Conservation (phyloP, 257 asterid species). For the Striga asiatica region DNA sequence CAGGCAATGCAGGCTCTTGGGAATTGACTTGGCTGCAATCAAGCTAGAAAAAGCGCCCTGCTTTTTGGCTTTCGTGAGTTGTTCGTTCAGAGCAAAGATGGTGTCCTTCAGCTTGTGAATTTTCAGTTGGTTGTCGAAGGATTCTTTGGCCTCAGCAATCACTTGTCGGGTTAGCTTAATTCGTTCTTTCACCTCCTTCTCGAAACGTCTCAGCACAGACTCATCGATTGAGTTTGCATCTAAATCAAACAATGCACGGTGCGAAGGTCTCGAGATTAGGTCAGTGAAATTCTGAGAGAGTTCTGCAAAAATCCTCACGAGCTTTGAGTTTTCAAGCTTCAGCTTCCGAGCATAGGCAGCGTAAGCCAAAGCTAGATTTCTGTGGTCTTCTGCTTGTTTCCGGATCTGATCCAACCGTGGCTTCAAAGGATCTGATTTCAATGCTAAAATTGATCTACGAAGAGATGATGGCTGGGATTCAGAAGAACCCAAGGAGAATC, state of each 20-base stretch:
- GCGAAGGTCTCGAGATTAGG: slow-evolving; percentile 46
- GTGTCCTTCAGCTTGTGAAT: slow-evolving; percentile 68
- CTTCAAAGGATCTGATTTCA: slow-evolving; percentile 60
- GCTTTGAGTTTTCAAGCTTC: slow-evolving; percentile 64
- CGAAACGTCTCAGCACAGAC: slow-evolving; percentile 42
- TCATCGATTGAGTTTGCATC: slow-evolving; percentile 47
- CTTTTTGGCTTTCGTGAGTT: slow-evolving; percentile 57
- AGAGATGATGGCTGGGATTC: slow-evolving; percentile 23
- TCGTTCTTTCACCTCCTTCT: slow-evolving; percentile 70
- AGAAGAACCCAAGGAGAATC: slow-evolving; percentile 17
- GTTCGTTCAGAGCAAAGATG: slow-evolving; percentile 61
- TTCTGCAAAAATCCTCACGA: slow-evolving; percentile 57
- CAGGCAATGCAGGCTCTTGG: slow-evolving; percentile 72
- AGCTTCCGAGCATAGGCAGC: slow-evolving; percentile 70
- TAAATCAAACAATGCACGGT: slow-evolving; percentile 32
- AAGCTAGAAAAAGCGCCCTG: slow-evolving; percentile 77
- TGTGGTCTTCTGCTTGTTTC: slow-evolving; percentile 72
- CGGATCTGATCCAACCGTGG: slow-evolving; percentile 66
- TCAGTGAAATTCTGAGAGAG: slow-evolving; percentile 48
- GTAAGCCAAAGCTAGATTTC: slow-evolving; percentile 43
- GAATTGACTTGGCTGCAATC: slow-evolving; percentile 78
- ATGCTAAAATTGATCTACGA: slow-evolving; percentile 47
- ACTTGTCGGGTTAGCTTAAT: slow-evolving; percentile 55
- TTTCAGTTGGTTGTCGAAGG: slow-evolving; percentile 61
- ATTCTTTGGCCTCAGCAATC: slow-evolving; percentile 61